Evolutionary conservation across 176 grass and related monocot genomes (phyloP).

Genomic region (Poa annua): DNA sequence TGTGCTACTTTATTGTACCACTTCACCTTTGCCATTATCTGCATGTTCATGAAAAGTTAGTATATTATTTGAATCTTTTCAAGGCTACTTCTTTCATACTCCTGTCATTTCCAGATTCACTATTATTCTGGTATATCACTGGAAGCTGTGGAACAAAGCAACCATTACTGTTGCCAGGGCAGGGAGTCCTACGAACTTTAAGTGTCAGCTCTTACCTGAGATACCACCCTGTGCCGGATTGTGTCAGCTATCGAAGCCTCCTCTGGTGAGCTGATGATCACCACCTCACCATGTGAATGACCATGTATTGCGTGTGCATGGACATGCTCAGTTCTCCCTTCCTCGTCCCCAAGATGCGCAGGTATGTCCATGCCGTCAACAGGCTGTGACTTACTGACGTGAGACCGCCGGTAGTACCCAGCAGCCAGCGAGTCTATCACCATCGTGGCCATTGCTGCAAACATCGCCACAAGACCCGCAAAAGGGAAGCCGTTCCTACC

Average conservation of each 20-base stretch:
- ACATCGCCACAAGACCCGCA: slow-evolving; percentile 78
- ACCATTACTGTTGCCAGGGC: slow-evolving; percentile 7
- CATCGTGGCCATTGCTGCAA: slow-evolving; percentile 77
- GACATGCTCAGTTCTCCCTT: slow-evolving; percentile 34
- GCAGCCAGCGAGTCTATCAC: slow-evolving; percentile 92
- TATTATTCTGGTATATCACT: background rate
- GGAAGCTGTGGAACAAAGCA: slow-evolving; percentile 3
- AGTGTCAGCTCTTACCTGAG: slow-evolving; percentile 68
- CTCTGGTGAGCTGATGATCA: slow-evolving; percentile 42
- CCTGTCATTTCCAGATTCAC: background rate
- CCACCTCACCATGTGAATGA: slow-evolving; percentile 54
- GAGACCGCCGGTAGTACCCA: slow-evolving; percentile 76
- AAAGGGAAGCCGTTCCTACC: slow-evolving; percentile 64
- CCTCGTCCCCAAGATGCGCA: slow-evolving; percentile 32
- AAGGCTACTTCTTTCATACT: background rate
- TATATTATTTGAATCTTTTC: background rate
- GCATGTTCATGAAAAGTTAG: background rate
- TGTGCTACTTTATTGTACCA: background rate
- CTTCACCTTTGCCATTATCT: slow-evolving; percentile 12
- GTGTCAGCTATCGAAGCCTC: slow-evolving; percentile 60
- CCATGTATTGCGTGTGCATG: slow-evolving; percentile 55
- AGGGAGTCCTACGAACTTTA: slow-evolving; percentile 30
- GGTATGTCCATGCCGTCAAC: slow-evolving; percentile 55
- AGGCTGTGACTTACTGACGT: slow-evolving; percentile 86
- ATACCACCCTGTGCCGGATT: slow-evolving; percentile 81